Conservation (phyloP, 306 rosid species). For the Gastrolobium bilobum region DNA sequence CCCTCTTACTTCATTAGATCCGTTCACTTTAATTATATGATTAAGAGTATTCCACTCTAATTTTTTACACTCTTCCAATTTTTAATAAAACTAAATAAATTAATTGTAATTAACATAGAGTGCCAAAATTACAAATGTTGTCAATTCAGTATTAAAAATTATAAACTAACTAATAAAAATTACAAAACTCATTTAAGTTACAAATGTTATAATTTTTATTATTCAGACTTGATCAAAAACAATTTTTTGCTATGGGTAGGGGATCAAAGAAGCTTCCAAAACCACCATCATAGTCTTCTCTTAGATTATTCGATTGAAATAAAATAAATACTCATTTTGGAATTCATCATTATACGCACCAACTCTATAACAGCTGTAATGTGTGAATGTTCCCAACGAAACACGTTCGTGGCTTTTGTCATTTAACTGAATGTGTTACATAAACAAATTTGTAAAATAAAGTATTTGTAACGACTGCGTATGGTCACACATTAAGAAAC, state of each 20-base stretch:
- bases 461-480: background rate
- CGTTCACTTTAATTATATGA: no score
- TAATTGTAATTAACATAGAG: no score
- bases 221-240: background rate
- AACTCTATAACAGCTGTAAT: slow-evolving; percentile 51
- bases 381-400: slow-evolving; percentile 43
- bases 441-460: background rate
- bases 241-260: background rate
- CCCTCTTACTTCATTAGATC: no score
- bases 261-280: slow-evolving; percentile 48
- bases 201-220: no score
- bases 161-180: no score
- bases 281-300: slow-evolving; percentile 36
- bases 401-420: slow-evolving; percentile 47
- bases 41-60: no score
- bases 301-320: slow-evolving; percentile 36
- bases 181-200: no score
- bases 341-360: slow-evolving; percentile 36
- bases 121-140: no score
- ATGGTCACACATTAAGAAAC: background rate
- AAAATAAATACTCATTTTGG: slow-evolving; percentile 37
- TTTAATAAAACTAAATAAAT: no score
- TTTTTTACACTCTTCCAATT: no score
- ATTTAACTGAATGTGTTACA: slow-evolving; percentile 34
- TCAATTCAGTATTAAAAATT: no score